A percentile compares a stretch with the other conserved stretches of the same genome.
Conservation (phyloP, 805 yeast genomes). For the Monosporozyma unispora region DNA sequence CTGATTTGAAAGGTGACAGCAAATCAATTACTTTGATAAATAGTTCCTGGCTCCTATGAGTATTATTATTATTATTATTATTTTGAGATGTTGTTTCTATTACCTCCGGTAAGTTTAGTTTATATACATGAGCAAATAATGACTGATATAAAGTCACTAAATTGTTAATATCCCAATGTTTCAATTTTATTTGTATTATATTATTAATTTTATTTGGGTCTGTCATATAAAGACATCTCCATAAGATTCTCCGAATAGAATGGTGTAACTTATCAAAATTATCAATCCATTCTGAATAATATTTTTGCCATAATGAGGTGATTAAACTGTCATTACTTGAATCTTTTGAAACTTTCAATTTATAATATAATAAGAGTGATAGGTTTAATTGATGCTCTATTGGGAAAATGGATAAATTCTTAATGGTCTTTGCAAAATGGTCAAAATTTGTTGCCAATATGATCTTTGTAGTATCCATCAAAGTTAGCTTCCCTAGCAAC, state of each 20-base stretch:
- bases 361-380: constrained; percentile 18
- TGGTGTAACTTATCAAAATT: constrained; percentile 11
- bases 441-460: constrained; percentile 14
- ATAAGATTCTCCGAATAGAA: constrained; percentile 18
- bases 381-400: constrained; percentile 11
- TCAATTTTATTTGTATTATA: constrained; percentile 2
- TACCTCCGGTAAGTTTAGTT: constrained; percentile 10
- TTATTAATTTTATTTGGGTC: neutral
- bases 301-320: constrained; percentile 6
- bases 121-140: constrained; percentile 16
- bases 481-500: constrained; percentile 11
- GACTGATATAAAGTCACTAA: constrained; percentile 22
- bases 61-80: neutral
- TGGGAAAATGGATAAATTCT: constrained; percentile 14
- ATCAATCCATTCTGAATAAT: constrained; percentile 11
- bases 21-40: constrained; percentile 16
- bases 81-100: neutral
- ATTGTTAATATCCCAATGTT: constrained; percentile 9
- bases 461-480: constrained; percentile 13
- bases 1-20: constrained; percentile 8
- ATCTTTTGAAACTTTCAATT: neutral
- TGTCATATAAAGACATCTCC: constrained; percentile 17
- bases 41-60: constrained; percentile 12
- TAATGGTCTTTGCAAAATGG: constrained; percentile 10
- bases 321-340: constrained; percentile 6